These are phyloP conservation scores for Ceratocystiopsis brevicomis DNA, from an alignment of 2,329 filamentous ascomycete species.

Conservation along the genomic window DNA sequence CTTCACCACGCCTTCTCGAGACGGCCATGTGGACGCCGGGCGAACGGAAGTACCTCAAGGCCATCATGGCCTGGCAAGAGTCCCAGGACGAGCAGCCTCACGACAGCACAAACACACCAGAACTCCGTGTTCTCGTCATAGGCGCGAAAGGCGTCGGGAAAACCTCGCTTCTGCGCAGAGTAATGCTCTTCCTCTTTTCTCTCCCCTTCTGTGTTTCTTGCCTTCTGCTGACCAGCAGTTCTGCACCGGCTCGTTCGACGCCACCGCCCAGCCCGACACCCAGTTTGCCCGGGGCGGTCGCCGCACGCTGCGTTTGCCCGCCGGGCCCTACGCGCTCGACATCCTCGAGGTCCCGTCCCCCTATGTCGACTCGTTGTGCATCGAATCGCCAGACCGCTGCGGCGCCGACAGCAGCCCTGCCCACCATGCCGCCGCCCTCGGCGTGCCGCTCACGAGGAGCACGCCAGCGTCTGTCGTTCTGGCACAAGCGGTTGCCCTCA, in stretches of 20 bases:
- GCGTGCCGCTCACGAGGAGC: neutral
- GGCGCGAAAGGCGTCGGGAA: slow-evolving; percentile 23
- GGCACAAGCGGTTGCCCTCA: slow-evolving; percentile 20
- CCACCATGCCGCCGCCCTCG: too few relatives aligned
- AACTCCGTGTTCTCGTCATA: slow-evolving; percentile 21
- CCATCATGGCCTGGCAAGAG: slow-evolving; percentile 21
- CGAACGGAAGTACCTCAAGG: slow-evolving; percentile 21
- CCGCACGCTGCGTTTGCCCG: slow-evolving; percentile 16
- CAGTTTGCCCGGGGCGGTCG: slow-evolving; percentile 16
- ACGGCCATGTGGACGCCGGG: slow-evolving; percentile 19
- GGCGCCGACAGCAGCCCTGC: too few relatives aligned
- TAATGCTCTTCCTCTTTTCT: slow-evolving; percentile 8
- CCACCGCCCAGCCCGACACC: slow-evolving; percentile 10
- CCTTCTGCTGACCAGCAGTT: neutral
- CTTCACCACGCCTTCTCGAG: neutral
- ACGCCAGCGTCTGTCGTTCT: slow-evolving; percentile 12
- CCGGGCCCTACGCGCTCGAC: slow-evolving; percentile 17
- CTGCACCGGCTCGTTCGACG: slow-evolving; percentile 10
- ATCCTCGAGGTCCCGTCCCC: slow-evolving; percentile 19
- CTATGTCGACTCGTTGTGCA: neutral
- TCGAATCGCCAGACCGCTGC: too few relatives aligned
- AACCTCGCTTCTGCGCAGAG: slow-evolving; percentile 21
- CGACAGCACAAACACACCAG: neutral
- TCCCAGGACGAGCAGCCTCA: slow-evolving; percentile 11
- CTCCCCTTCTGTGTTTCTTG: too few relatives aligned